Conservation (phyloP, 2,329 filamentous ascomycete genomes). For the Pseudogymnoascus sp. region DNA sequence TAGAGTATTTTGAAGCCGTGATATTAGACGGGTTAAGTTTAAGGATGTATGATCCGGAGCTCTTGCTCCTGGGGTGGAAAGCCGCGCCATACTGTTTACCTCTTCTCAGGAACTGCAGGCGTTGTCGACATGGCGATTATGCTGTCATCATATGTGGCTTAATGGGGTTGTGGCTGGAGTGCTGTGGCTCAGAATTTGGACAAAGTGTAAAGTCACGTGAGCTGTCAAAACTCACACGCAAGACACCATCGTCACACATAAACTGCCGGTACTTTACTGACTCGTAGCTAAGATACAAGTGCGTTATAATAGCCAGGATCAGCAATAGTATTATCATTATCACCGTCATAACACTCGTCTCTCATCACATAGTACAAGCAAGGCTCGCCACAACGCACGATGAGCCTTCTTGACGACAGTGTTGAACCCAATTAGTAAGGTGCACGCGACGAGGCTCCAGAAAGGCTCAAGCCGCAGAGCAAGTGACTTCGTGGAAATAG, state of each 20-base stretch:
- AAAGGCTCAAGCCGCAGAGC: background rate
- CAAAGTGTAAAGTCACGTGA: too few species aligned
- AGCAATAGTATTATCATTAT: background rate
- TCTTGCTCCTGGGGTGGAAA: constrained; percentile 1
- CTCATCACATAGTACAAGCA: background rate
- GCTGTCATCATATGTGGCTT: constrained; percentile 8
- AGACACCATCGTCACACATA: background rate
- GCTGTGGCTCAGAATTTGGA: background rate
- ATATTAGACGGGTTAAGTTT: constrained; percentile 56
- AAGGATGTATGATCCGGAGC: constrained; percentile 19
- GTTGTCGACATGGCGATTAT: constrained; percentile 2
- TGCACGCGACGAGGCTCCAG: background rate
- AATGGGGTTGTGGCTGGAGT: background rate
- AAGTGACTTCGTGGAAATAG: background rate
- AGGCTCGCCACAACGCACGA: background rate
- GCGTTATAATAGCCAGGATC: background rate
- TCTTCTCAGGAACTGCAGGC: background rate
- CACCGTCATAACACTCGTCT: background rate
- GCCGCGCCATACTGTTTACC: constrained; percentile 7
- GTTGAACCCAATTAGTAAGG: background rate
- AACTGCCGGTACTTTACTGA: background rate
- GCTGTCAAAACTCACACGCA: background rate
- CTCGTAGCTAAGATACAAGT: background rate
- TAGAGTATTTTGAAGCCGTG: constrained; percentile 56
- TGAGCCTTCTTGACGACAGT: background rate